Percentiles rank a stretch among this genome's conserved stretches.
These are phyloP conservation scores for Adiantum capillusveneris DNA, from an alignment of 75 land plant species.

Conservation along the genomic window DNA sequence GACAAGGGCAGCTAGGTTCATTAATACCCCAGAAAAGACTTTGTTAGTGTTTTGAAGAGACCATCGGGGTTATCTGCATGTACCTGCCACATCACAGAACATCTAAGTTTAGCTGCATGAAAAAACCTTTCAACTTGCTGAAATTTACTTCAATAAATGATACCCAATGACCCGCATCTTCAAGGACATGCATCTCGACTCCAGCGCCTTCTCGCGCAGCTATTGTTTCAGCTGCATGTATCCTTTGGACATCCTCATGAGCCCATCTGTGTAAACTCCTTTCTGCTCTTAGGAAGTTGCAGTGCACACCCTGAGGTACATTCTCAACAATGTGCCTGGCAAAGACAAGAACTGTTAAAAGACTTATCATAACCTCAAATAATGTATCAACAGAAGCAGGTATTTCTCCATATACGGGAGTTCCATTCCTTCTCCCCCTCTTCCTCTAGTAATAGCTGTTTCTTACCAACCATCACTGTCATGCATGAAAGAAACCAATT, in stretches of 20 bases:
- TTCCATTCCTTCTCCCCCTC: too few species aligned
- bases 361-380: too few species aligned
- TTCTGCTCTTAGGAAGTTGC: constrained; percentile 90
- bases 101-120: not conserved
- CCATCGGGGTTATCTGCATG: constrained; percentile 98
- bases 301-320: constrained; percentile 85
- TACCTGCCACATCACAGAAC: constrained; percentile 45
- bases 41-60: constrained; percentile 68
- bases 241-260: constrained; percentile 78
- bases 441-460: too few species aligned
- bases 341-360: too few species aligned
- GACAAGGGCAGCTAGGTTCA: too few species aligned
- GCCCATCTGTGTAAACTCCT: constrained; percentile 97
- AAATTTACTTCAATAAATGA: constrained; percentile 3
- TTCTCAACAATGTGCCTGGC: constrained; percentile 83
- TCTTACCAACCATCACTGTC: too few species aligned
- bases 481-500: too few species aligned
- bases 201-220: constrained; percentile 86
- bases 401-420: too few species aligned
- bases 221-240: constrained; percentile 68
- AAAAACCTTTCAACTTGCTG: not conserved
- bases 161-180: constrained; percentile 99
- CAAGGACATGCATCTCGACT: constrained; percentile 93
- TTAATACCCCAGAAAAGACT: constrained; percentile 45
- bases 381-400: too few species aligned